These are phyloP conservation scores for Excoecaria agallocha DNA, from an alignment of 345 rosid species.

Conservation along the genomic window DNA sequence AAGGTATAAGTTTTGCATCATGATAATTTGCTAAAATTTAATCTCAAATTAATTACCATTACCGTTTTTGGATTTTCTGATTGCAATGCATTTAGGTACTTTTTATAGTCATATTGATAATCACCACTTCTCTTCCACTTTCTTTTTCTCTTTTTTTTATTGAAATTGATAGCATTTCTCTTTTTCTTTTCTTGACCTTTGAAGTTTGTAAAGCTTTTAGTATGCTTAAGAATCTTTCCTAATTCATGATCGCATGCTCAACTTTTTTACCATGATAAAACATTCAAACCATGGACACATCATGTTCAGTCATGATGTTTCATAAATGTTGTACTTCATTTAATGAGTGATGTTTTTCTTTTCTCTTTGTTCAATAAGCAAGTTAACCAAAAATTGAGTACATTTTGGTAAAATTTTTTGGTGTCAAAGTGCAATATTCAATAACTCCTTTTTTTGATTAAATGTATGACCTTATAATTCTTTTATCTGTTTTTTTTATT, in stretches of 20 bases:
- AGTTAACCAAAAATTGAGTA: not conserved
- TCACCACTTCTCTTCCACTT: not conserved
- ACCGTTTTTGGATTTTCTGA: not conserved
- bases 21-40: not conserved
- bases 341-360: not conserved
- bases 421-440: slow-evolving; percentile 12
- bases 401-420: slow-evolving; percentile 17
- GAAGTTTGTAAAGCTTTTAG: not conserved
- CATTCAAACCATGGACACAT: not conserved
- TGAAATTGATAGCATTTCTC: not conserved
- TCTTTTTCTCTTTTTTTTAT: no score
- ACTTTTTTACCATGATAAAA: not conserved
- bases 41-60: not conserved
- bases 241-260: not conserved
- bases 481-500: not conserved
- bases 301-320: not conserved
- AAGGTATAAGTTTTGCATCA: slow-evolving; percentile 14
- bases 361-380: not conserved
- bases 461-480: slow-evolving; percentile 9
- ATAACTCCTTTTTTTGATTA: slow-evolving; percentile 24
- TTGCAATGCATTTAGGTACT: not conserved
- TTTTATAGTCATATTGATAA: not conserved
- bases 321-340: no score
- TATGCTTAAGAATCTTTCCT: not conserved
- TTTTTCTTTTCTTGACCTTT: not conserved